Conservation (phyloP, 2,329 filamentous ascomycete species). For the Aureobasidium sp. region DNA sequence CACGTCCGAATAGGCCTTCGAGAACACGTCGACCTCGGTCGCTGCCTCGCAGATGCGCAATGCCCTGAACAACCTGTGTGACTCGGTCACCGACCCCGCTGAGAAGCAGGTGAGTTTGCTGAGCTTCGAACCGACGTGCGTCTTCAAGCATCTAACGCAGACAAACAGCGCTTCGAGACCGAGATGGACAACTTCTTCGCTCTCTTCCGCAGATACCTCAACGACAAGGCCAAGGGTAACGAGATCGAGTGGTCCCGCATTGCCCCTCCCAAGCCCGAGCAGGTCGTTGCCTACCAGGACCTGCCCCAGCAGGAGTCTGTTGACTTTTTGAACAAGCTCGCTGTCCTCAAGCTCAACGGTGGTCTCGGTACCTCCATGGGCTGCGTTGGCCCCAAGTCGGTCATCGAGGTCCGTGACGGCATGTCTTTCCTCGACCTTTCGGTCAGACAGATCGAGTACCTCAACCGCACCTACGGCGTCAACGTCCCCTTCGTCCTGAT, state of each 20-base stretch:
- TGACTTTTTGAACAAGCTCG: slow-evolving; percentile 92
- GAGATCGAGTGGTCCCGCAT: slow-evolving; percentile 95
- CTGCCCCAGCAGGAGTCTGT: slow-evolving; percentile 85
- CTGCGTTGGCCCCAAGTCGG: slow-evolving; percentile 97
- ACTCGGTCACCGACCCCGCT: slow-evolving; percentile 72
- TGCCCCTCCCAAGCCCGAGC: slow-evolving; percentile 79
- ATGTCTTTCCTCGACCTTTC: slow-evolving; percentile 99
- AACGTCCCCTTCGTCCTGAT: slow-evolving; percentile 98
- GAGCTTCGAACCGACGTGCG: slow-evolving; percentile 13
- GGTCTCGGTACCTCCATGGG: slow-evolving; percentile 99
- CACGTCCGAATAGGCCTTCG: slow-evolving; percentile 66
- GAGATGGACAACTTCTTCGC: slow-evolving; percentile 99
- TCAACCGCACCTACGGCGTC: slow-evolving; percentile 95
- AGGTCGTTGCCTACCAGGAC: slow-evolving; percentile 91
- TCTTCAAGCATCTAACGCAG: slow-evolving; percentile 17
- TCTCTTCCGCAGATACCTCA: slow-evolving; percentile 94
- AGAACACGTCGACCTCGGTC: slow-evolving; percentile 97
- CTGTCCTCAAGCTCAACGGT: slow-evolving; percentile 98
- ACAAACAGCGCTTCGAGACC: slow-evolving; percentile 70
- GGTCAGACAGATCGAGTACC: slow-evolving; percentile 96
- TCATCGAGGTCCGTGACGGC: slow-evolving; percentile 98
- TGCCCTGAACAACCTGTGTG: slow-evolving; percentile 81
- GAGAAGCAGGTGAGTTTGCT: slow-evolving; percentile 61
- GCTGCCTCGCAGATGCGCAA: slow-evolving; percentile 99
- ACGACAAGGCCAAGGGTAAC: slow-evolving; percentile 98